Evolutionary conservation across 768 basidiomycete genomes (phyloP), one percentile per base, ranked within the genome.

Genomic region (Grammothele lineata): DNA sequence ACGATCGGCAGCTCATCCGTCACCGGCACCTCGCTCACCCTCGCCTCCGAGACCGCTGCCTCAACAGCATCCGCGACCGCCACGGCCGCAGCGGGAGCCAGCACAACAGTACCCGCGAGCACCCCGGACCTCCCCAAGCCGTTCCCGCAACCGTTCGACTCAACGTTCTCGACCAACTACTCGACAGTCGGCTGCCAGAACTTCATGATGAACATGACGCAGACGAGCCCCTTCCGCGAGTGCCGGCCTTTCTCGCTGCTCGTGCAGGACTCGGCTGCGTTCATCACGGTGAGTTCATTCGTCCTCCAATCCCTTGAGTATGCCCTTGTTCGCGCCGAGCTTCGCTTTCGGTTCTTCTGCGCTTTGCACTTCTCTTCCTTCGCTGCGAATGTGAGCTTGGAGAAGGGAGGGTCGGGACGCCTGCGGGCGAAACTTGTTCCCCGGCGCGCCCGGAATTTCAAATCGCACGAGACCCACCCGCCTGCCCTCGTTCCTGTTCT

Each of bases 161-260:
- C 75, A 5, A 73, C 74, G 3, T 60, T 92, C 40, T 68, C 76
- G 14, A 62, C 72, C 35, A 87, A 89, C 62, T 90, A 87, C 58
- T 78, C 84, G 14, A 79, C 80, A 26, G 54, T 64, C 12, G 63
- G 71, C 37, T 94, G 91, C 59, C 74, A 77, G 39, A 70, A 73
- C 36, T 92, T 91, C 64, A 86, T 92, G 62, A 53, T 67, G 14
- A 87, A 86, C 51, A 91, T 92, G 83, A 85, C 87, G 0, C 69
- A 70, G 50, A 65, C 73, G 3, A 38, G 62, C 4, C 57, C 79
- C 0, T 90, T 92, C 60, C 72, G 81, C n/a, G 60, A 73, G n/a
- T 92, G 89, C 61, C 77, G 90, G 6, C 77, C 88, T 0, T 81
- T 92, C 62, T 85, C 85, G 3, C 56, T 91, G 26, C 73, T 92